These are phyloP conservation scores for Scheffersomyces stambukii DNA, from an alignment of 1,139 yeast species.

Conservation along the genomic window DNA sequence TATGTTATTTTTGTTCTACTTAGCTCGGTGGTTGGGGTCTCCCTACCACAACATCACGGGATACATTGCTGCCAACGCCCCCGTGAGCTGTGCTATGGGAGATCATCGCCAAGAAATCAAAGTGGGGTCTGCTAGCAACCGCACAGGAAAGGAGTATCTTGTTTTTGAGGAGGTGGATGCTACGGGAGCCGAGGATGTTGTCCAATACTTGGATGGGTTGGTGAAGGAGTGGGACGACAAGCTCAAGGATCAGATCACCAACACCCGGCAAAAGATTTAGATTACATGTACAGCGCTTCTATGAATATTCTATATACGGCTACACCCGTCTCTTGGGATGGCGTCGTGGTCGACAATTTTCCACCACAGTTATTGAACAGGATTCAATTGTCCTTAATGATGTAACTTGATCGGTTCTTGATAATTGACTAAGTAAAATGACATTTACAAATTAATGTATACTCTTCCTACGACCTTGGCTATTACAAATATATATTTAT, in stretches of 20 bases:
- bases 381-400: too few species aligned
- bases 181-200: conserved; percentile 63
- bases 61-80: conserved; percentile 85
- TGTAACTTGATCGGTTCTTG: too few species aligned
- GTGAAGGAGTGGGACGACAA: conserved; percentile 56
- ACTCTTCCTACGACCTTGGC: too few species aligned
- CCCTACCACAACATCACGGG: conserved; percentile 88
- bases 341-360: too few species aligned
- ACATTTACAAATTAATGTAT: too few species aligned
- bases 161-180: conserved; percentile 51
- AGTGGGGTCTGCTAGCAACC: conserved; percentile 69
- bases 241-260: conserved; percentile 66
- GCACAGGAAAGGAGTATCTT: conserved; percentile 63
- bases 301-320: conserved; percentile 3
- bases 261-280: conserved; percentile 39
- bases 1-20: conserved; percentile 76
- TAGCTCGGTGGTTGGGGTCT: conserved; percentile 81
- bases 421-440: too few species aligned
- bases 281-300: conserved; percentile 2
- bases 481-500: too few species aligned
- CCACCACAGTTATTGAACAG: too few species aligned
- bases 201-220: conserved; percentile 52
- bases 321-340: conserved; percentile 1
- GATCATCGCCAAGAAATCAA: conserved; percentile 48
- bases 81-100: conserved; percentile 41